Conservation (phyloP, 83 land plant species). For the Picea abies region DNA sequence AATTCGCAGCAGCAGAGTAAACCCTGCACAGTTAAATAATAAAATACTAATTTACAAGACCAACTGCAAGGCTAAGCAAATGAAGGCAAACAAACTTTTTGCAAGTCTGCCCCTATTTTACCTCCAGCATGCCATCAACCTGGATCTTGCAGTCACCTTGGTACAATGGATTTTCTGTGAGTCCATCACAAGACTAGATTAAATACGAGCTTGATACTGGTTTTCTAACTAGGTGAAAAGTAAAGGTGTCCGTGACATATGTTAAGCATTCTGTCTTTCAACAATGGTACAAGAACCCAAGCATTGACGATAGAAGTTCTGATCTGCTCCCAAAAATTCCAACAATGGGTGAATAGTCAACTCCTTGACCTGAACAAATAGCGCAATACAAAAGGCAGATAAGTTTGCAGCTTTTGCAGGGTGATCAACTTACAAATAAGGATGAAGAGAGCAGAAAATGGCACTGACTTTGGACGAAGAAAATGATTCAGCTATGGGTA, state of each 20-base stretch:
- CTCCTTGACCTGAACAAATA: slow-evolving; percentile 12
- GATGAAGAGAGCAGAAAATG: neutral
- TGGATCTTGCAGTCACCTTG: slow-evolving; percentile 2
- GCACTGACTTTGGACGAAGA: neutral
- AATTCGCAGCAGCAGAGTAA: slow-evolving; percentile 3
- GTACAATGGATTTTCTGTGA: neutral
- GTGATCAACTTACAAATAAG: neutral
- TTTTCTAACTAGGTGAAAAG: slow-evolving; percentile 5
- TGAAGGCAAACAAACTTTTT: neutral
- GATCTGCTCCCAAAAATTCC: slow-evolving; percentile 11
- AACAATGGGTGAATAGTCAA: slow-evolving; percentile 2
- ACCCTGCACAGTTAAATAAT: slow-evolving; percentile 10
- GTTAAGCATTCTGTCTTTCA: slow-evolving; percentile 10
- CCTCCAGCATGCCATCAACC: neutral
- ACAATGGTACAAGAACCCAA: slow-evolving; percentile 18
- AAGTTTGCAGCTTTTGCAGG: neutral
- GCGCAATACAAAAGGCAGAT: neutral
- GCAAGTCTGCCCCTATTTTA: neutral
- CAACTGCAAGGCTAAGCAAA: slow-evolving; percentile 9
- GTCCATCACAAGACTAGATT: slow-evolving; percentile 12
- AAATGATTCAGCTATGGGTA: neutral
- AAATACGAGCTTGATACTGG: neutral
- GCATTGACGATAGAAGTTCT: slow-evolving; percentile 6
- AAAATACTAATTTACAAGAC: slow-evolving; percentile 15
- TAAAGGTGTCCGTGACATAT: neutral